Base-by-base conservation (phyloP, 805 yeast genomes). In the Starmerella cellae region DNA sequence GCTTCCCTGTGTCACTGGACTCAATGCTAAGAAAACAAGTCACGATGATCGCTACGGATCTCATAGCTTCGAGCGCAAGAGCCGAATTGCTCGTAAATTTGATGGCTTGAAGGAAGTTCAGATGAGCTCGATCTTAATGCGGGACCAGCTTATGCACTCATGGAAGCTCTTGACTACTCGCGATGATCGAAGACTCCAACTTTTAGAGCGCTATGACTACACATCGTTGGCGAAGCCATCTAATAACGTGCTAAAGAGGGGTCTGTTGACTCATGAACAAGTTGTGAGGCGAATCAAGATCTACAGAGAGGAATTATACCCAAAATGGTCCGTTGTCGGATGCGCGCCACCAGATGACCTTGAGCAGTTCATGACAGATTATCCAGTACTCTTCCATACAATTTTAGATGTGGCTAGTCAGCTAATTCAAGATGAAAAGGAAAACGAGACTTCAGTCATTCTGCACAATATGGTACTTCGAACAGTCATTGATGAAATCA, bases 381-480 rank as follows among this genome's bases (percentile, higher is more conserved):
- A 68, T 34, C 94, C 93, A 2, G 66, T 72, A 19, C 58, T 84
- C 35, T 74, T 83, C 50, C 69, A 76, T 30, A 67, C 80, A 0
- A 63, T 84, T 14, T 71, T 84, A 70, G 70, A 82, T 2, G 66
- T 75, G 11, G 64, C 81, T 1, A 72, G 79, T 1, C 57, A 70
- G 41, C 42, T 50, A 14, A 23, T 45, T 22, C 36, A 31, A 16
- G 21, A 60, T 69, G 10, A 60, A 67, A 48, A 55, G 57, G 5
- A 47, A 55, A 16, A 43, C 45, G 47, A 44, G 33, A 28, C 48
- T 2, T 42, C 47, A 9, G 22, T 56, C 20, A 39, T 48, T 5
- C 40, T 60, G 23, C 59, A 56, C 41, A 60, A 55, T 36, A 43
- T 50, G 37, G 60, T 60, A 4, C 50, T 49, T 35, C 55, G 55